A percentile compares a stretch with the other conserved stretches of the same genome.
Conservation (phyloP, 2,329 filamentous ascomycete species). For the Microdochium bolleyi region DNA sequence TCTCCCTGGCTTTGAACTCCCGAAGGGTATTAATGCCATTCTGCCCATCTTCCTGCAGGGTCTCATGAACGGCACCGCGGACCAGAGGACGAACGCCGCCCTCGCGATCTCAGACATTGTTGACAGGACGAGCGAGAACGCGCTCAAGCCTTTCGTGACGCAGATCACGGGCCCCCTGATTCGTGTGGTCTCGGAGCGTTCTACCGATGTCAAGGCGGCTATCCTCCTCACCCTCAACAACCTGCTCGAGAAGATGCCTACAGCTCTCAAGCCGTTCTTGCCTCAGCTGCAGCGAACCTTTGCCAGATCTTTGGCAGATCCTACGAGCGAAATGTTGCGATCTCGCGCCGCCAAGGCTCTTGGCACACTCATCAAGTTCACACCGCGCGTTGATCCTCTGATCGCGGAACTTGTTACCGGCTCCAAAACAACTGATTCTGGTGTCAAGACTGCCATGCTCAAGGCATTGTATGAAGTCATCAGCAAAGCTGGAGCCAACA, state of each 20-base stretch:
- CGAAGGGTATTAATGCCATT: conserved; percentile 95
- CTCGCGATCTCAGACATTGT: conserved; percentile 93
- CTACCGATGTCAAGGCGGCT: conserved; percentile 90
- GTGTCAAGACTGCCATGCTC: conserved; percentile 92
- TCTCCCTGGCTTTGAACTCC: conserved; percentile 80
- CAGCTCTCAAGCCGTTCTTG: conserved; percentile 91
- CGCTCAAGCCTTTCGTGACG: conserved; percentile 89
- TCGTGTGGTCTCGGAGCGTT: conserved; percentile 92
- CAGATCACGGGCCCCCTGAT: conserved; percentile 97
- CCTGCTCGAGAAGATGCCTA: conserved; percentile 90
- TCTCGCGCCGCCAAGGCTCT: conserved; percentile 87
- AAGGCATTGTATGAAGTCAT: conserved; percentile 95
- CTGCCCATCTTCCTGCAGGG: conserved; percentile 96
- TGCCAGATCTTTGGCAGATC: conserved; percentile 89
- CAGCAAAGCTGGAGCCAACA: conserved; percentile 87
- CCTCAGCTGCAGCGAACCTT: conserved; percentile 96
- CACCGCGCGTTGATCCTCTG: conserved; percentile 88
- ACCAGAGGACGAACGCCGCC: conserved; percentile 87
- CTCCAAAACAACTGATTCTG: conserved; percentile 79
- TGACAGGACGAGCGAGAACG: conserved; percentile 80
- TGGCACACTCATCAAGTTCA: conserved; percentile 91
- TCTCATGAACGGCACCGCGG: conserved; percentile 89
- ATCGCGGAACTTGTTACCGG: conserved; percentile 91
- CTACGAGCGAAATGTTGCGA: conserved; percentile 80
- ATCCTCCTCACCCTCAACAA: conserved; percentile 94